These are phyloP conservation scores for Corniculantispora saksenae DNA, from an alignment of 2,329 filamentous ascomycete species.

Conservation along the genomic window DNA sequence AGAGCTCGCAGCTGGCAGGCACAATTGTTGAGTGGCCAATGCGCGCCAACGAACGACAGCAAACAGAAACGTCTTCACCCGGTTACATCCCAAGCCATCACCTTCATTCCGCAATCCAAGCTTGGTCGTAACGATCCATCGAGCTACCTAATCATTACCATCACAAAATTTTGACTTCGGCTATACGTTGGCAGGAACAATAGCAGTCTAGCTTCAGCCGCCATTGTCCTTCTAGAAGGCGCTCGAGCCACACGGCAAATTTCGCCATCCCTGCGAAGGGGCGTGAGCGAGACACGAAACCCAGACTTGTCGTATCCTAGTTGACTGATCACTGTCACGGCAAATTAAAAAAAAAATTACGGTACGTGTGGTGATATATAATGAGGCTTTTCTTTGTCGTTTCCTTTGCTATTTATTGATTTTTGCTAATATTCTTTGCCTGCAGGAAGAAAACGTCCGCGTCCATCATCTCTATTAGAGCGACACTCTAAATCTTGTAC, in stretches of 20 bases:
- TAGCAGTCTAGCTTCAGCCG: background rate
- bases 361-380: background rate
- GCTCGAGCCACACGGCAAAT: conserved; percentile 12
- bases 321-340: background rate
- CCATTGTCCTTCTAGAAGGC: conserved; percentile 16
- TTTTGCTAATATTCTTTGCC: background rate
- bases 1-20: background rate
- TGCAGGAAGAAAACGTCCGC: background rate
- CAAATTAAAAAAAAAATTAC: background rate
- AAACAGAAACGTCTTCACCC: too few relatives aligned
- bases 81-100: too few relatives aligned
- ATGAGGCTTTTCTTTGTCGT: background rate
- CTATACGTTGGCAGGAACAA: background rate
- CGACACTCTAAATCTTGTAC: background rate
- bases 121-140: background rate
- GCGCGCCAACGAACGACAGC: background rate
- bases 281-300: background rate
- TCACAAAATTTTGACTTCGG: conserved; percentile 3
- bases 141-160: background rate
- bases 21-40: background rate
- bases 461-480: background rate
- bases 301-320: background rate
- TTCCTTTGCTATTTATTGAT: background rate
- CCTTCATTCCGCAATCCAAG: background rate
- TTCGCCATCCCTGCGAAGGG: background rate